These are phyloP conservation scores for Achlya hypogyna DNA, from an alignment of 352 stramenopile genomes.

Conservation along the genomic window DNA sequence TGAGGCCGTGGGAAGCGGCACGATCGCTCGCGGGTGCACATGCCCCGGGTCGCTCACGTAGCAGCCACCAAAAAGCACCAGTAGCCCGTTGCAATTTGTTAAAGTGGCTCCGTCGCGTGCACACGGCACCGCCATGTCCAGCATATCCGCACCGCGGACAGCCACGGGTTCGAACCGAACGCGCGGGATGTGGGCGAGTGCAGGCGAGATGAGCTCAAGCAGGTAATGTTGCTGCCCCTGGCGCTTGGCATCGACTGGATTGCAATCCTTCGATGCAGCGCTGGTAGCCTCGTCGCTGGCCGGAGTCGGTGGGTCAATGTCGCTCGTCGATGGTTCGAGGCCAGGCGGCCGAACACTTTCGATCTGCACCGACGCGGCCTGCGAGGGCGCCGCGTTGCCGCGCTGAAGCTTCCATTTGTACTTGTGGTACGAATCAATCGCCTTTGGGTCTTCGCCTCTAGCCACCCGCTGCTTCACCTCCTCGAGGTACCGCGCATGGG, in stretches of 20 bases:
- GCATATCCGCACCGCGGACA: not conserved
- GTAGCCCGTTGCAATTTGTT: not conserved
- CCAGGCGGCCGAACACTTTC: no score
- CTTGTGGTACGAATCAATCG: constrained; percentile 13
- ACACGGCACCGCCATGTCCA: constrained; percentile 3
- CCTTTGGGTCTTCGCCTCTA: not conserved
- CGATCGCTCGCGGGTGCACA: constrained; percentile 7
- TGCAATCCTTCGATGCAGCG: not conserved
- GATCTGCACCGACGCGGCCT: no score
- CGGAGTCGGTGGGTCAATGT: not conserved
- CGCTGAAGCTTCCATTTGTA: constrained; percentile 14
- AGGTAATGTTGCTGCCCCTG: constrained; percentile 6
- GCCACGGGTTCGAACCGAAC: not conserved
- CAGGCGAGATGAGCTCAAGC: constrained; percentile 16
- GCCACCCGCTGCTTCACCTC: not conserved
- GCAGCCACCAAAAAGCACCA: constrained; percentile 13
- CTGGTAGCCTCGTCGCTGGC: not conserved
- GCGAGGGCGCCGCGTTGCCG: not conserved
- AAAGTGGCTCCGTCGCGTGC: constrained; percentile 14
- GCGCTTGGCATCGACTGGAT: not conserved
- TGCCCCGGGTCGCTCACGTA: constrained; percentile 5
- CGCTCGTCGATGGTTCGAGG: not conserved
- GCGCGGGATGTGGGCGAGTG: not conserved
- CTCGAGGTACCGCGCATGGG: constrained; percentile 7
- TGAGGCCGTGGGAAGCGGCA: not conserved